Conservation (phyloP, 345 rosid genomes). For the Dipteronia sinensis region DNA sequence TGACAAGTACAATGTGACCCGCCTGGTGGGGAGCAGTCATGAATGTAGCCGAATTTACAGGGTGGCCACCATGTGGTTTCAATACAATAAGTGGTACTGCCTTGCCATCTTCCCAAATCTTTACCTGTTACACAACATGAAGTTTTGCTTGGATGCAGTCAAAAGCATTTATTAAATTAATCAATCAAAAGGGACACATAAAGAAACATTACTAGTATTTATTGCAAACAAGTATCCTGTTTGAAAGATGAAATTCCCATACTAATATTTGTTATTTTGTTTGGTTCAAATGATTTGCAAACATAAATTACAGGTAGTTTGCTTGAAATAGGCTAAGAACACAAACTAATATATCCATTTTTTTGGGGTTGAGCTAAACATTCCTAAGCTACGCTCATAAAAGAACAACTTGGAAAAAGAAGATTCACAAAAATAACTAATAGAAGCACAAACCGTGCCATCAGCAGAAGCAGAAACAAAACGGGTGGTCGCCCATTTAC, state of each 20-base stretch:
- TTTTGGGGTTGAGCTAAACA: background rate
- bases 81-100: constrained; percentile 61
- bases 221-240: background rate
- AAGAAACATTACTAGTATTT: background rate
- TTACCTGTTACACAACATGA: constrained; percentile 52
- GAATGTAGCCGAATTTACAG: constrained; percentile 74
- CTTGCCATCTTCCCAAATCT: constrained; percentile 92
- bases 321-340: background rate
- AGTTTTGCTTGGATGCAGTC: background rate
- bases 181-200: background rate
- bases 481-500: constrained; percentile 84
- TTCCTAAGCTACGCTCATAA: background rate
- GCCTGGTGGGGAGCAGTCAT: constrained; percentile 72
- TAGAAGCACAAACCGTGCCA: constrained; percentile 69
- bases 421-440: constrained; percentile 13
- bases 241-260: background rate
- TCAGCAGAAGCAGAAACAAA: constrained; percentile 86
- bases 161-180: background rate
- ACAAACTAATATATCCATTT: too few relatives aligned
- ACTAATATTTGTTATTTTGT: background rate
- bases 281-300: background rate
- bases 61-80: constrained; percentile 83
- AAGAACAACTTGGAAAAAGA: background rate
- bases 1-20: constrained; percentile 79
- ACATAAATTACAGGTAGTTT: background rate